Conservation (phyloP, 2,329 filamentous ascomycete genomes). For the Aspergillus pseudonomiae region DNA sequence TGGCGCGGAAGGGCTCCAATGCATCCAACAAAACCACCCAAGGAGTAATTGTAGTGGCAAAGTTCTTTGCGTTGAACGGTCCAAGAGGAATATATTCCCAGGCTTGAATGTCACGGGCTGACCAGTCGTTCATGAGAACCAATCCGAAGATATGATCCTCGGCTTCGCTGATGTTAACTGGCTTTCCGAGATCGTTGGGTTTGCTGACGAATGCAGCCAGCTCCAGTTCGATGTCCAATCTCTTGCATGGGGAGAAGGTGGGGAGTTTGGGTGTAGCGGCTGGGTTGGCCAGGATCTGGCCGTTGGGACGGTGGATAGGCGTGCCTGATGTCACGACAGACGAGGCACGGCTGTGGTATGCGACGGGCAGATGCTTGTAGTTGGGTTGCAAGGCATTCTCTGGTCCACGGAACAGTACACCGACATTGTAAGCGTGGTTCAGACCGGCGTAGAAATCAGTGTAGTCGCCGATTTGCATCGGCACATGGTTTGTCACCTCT, state of each 20-base stretch:
- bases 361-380: constrained; percentile 79
- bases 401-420: constrained; percentile 71
- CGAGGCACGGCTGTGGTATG: constrained; percentile 78
- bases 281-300: constrained; percentile 72
- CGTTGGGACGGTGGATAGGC: constrained; percentile 70
- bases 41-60: constrained; percentile 73
- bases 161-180: constrained; percentile 65
- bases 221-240: constrained; percentile 79
- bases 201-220: constrained; percentile 73
- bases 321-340: constrained; percentile 76
- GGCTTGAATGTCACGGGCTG: constrained; percentile 76
- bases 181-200: constrained; percentile 65
- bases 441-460: constrained; percentile 83
- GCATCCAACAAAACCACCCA: constrained; percentile 81
- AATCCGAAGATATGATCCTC: constrained; percentile 75
- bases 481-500: constrained; percentile 67
- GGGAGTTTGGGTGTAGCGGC: constrained; percentile 64
- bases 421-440: constrained; percentile 76
- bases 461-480: constrained; percentile 79
- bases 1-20: constrained; percentile 66
- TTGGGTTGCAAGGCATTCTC: constrained; percentile 77
- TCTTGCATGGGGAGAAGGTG: constrained; percentile 64
- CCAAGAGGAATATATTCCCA: constrained; percentile 86
- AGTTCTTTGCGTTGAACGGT: constrained; percentile 84
- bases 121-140: constrained; percentile 87